Evolutionary conservation across 2,329 filamentous ascomycete genomes (phyloP), one percentile per base, ranked within the genome.

Genomic region (Shiraia sp.): DNA sequence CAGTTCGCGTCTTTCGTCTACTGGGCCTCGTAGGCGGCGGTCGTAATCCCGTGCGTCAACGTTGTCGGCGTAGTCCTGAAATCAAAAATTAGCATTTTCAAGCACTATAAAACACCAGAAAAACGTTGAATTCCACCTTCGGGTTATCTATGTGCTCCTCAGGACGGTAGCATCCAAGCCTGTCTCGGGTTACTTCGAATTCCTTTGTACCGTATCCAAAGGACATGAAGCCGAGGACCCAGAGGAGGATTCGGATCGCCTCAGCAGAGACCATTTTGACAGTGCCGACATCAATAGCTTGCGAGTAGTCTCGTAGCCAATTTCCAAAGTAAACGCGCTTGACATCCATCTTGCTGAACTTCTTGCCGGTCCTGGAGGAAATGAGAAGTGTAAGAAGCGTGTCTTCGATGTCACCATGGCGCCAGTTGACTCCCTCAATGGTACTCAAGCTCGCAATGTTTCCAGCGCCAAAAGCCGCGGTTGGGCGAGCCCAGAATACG

Each of bases 321-420:
- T 96, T 96, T 52, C 91, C 91, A 74, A 96, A 96, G 75, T 96
- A 96, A 51, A 95, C 88, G 47, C 90, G 83, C 51, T 91, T 88
- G 49, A 96, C 87, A 64, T 85, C 87, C 62, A 95, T 81, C 75
- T 93, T 93, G 75, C 81, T 83, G 72, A 95, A 96, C 63, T 91
- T 95, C 76, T 91, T 90, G 50, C 81, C 82, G 26, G 79, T 77
- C 28, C 79, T 77, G 46, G 79, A 77, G 30, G 83, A 81, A 66
- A 86, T 81, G 32, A 84, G 72, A 19, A 96, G 76, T 46, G 81
- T 84, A 45, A 95, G 81, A 40, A 96, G 82, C 24, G 87, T 86
- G 75, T 96, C 91, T 76, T 96, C 91, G 61, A 96, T 95, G 70
- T 96, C 91, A 62, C 73, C 73, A 69, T 74, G 72, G 40, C 72